A percentile compares a stretch with the other conserved stretches of the same genome.
phyloP scores from a whole-genome alignment of 176 grass and related monocot genomes.

The Thalia dealbata region DNA sequence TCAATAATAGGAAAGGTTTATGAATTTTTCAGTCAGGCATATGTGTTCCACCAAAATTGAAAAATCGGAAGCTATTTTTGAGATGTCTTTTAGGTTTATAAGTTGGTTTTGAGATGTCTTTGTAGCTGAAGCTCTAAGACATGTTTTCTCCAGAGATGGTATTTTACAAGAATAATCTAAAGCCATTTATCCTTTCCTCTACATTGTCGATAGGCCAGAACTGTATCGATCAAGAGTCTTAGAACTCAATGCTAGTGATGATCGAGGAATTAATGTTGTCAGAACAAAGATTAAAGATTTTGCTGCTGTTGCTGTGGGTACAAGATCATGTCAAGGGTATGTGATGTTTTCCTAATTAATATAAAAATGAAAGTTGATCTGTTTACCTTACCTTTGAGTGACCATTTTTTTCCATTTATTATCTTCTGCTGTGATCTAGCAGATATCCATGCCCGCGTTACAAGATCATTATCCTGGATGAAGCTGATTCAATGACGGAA shows the following conservation, averaged over 20 bases:
- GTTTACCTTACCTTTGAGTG: background rate
- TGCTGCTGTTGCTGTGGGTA: slow-evolving; percentile 92
- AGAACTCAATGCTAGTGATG: slow-evolving; percentile 99
- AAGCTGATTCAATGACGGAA: slow-evolving; percentile 99
- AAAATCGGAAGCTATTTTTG: too few species aligned
- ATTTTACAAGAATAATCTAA: slow-evolving; percentile 6
- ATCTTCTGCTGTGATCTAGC: slow-evolving; percentile 24
- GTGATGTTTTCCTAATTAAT: slow-evolving; percentile 1
- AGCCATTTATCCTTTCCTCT: slow-evolving; percentile 2
- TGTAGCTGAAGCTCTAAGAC: background rate
- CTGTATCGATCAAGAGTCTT: slow-evolving; percentile 89
- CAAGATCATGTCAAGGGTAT: slow-evolving; percentile 41
- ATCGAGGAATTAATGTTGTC: slow-evolving; percentile 97
- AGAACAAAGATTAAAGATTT: slow-evolving; percentile 95
- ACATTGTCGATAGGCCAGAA: slow-evolving; percentile 47
- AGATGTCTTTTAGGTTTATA: too few species aligned
- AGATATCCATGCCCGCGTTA: slow-evolving; percentile 93
- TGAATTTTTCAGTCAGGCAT: too few species aligned
- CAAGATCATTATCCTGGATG: slow-evolving; percentile 98
- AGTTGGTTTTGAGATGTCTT: too few species aligned
- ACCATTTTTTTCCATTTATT: background rate
- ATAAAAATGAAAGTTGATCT: background rate
- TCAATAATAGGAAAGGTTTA: too few species aligned
- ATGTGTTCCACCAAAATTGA: too few species aligned
- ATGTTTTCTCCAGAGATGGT: background rate